These are phyloP conservation scores for Clarireedia sp. DNA, from an alignment of 2,329 filamentous ascomycete species.

Conservation along the genomic window DNA sequence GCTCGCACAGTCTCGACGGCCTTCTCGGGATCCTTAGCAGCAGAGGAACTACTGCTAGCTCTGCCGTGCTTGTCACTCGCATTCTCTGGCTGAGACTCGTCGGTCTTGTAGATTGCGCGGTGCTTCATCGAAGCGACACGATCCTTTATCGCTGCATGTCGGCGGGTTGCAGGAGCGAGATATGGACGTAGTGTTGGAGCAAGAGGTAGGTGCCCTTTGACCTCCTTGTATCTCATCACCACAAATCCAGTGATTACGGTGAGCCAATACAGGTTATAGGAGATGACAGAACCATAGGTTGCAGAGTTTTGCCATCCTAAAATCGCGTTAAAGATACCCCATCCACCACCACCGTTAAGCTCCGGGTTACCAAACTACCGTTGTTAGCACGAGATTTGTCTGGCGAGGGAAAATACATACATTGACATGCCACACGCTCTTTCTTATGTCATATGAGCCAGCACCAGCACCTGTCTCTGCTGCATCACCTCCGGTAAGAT, in stretches of 20 bases:
- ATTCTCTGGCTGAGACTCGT: neutral
- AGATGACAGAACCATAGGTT: conserved; percentile 78
- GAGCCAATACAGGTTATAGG: conserved; percentile 86
- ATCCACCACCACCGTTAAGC: conserved; percentile 65
- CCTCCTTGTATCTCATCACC: conserved; percentile 59
- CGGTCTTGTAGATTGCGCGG: neutral
- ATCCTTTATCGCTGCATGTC: neutral
- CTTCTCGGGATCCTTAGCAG: conserved; percentile 9
- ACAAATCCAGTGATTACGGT: conserved; percentile 58
- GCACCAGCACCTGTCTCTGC: conserved; percentile 57
- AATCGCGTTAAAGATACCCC: conserved; percentile 81
- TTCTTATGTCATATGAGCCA: conserved; percentile 70
- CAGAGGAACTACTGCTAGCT: neutral
- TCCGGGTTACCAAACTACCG: conserved; percentile 71
- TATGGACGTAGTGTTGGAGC: neutral
- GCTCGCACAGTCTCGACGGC: conserved; percentile 3
- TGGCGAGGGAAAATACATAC: conserved; percentile 36
- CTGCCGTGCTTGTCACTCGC: neutral
- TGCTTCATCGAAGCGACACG: conserved; percentile 3
- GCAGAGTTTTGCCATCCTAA: conserved; percentile 85
- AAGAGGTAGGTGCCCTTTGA: conserved; percentile 38
- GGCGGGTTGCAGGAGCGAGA: neutral
- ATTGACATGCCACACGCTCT: conserved; percentile 78
- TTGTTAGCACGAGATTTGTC: conserved; percentile 4
- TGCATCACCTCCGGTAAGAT: conserved; percentile 42